These are phyloP conservation scores for Scenedesmus sp. DNA, from an alignment of 163 green algal species.

Conservation along the genomic window DNA sequence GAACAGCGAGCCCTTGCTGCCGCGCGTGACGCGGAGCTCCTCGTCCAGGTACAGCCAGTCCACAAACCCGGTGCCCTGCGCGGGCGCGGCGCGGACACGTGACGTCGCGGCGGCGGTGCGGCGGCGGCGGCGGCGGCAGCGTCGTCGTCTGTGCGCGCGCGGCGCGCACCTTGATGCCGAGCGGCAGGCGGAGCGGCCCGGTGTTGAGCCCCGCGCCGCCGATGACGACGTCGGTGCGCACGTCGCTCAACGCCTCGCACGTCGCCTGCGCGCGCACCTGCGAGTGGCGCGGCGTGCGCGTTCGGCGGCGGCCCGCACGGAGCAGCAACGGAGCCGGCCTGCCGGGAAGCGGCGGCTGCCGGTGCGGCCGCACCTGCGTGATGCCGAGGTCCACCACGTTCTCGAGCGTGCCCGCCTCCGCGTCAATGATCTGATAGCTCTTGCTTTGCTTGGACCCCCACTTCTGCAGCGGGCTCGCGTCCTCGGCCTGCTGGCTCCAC, in stretches of 20 bases:
- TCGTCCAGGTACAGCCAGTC: constrained; percentile 89
- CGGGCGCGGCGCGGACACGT: too few relatives aligned
- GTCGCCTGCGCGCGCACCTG: constrained; percentile 61
- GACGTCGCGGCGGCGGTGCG: too few relatives aligned
- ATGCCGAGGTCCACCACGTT: constrained; percentile 61
- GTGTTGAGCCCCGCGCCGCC: constrained; percentile 54
- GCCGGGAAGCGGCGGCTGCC: too few relatives aligned
- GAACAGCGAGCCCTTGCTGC: constrained; percentile 78
- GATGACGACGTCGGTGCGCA: constrained; percentile 64
- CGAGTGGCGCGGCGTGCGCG: too few relatives aligned
- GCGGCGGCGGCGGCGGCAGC: too few relatives aligned
- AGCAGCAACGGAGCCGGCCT: too few relatives aligned
- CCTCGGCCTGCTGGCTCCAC: constrained; percentile 75
- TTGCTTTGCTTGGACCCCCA: constrained; percentile 58
- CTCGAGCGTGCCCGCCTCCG: constrained; percentile 54
- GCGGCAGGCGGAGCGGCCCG: constrained; percentile 29
- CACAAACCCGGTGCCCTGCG: constrained; percentile 64
- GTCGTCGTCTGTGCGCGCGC: too few relatives aligned
- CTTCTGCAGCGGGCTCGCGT: constrained; percentile 78
- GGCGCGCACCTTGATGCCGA: constrained; percentile 11
- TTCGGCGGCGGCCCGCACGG: too few relatives aligned
- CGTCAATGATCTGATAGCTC: constrained; percentile 72
- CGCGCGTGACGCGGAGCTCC: constrained; percentile 73
- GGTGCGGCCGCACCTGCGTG: constrained; percentile 28
- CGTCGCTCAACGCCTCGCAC: constrained; percentile 46